These are phyloP conservation scores for Saprolegnia parasitica DNA, from an alignment of 352 stramenopile species.

Conservation along the genomic window DNA sequence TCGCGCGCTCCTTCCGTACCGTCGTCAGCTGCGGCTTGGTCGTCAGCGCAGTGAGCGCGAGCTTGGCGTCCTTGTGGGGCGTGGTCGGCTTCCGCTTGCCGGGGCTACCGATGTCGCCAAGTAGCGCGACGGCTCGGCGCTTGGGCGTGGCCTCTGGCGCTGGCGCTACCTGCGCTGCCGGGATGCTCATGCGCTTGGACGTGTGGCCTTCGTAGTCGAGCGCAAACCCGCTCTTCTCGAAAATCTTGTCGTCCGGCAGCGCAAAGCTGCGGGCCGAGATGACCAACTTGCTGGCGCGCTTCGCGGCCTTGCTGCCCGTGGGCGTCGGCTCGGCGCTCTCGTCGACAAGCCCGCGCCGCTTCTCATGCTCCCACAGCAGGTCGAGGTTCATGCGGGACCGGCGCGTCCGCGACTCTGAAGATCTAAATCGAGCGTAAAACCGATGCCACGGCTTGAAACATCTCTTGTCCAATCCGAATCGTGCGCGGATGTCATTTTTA, in stretches of 20 bases:
- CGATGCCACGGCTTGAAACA: too few species aligned
- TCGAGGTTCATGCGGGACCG: constrained; percentile 24
- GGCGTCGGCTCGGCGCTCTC: not conserved
- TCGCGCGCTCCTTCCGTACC: not conserved
- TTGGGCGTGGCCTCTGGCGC: not conserved
- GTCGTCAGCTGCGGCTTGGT: constrained; percentile 2
- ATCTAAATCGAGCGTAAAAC: not conserved
- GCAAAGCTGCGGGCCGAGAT: not conserved
- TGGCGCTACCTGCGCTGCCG: not conserved
- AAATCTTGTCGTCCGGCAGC: constrained; percentile 22
- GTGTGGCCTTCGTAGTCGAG: constrained; percentile 29
- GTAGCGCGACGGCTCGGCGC: not conserved
- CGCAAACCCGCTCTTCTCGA: constrained; percentile 27
- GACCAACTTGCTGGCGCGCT: not conserved
- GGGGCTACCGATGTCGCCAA: not conserved
- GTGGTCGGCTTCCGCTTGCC: constrained; percentile 1
- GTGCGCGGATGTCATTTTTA: too few species aligned
- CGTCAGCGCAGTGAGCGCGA: constrained; percentile 18
- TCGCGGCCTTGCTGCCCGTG: not conserved
- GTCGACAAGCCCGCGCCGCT: constrained; percentile 11
- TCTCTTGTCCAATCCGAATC: too few species aligned
- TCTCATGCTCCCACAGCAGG: constrained; percentile 28
- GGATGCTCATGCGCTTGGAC: constrained; percentile 14
- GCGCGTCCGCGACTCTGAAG: not conserved
- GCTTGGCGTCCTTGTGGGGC: constrained; percentile 11